A percentile compares a stretch with the other conserved stretches of the same genome.
Conservation (phyloP, 768 basidiomycete genomes). For the Chalciporus pseudorubinellus region DNA sequence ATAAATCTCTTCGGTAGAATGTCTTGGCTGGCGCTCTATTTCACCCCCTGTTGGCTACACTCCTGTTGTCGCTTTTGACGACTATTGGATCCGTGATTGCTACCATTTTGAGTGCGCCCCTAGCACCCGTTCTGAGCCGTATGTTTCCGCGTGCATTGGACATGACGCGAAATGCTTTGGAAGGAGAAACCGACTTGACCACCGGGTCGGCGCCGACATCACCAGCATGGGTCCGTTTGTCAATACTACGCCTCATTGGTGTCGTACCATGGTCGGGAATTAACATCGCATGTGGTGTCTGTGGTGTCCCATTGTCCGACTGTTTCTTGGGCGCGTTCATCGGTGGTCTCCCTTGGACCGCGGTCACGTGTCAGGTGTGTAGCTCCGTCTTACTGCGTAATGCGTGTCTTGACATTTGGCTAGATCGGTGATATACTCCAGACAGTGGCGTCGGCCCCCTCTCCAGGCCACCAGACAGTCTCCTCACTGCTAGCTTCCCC, state of each 20-base stretch:
- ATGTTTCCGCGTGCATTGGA: slow-evolving; percentile 83
- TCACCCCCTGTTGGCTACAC: slow-evolving; percentile 75
- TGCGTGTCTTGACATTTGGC: slow-evolving; percentile 16
- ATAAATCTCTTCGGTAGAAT: slow-evolving; percentile 52
- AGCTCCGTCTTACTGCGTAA: slow-evolving; percentile 12
- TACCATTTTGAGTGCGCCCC: slow-evolving; percentile 75
- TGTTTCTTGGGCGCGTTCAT: slow-evolving; percentile 83
- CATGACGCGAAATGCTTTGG: slow-evolving; percentile 78
- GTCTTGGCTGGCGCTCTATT: slow-evolving; percentile 87
- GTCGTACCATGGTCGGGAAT: slow-evolving; percentile 97
- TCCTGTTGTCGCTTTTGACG: slow-evolving; percentile 81
- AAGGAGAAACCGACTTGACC: slow-evolving; percentile 55
- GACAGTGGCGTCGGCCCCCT: slow-evolving; percentile 71
- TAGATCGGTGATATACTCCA: slow-evolving; percentile 88
- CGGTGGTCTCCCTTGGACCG: slow-evolving; percentile 84
- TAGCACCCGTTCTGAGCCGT: slow-evolving; percentile 78
- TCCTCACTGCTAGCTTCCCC: slow-evolving; percentile 83
- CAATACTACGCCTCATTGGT: slow-evolving; percentile 85
- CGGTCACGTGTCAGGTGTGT: slow-evolving; percentile 83
- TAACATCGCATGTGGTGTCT: slow-evolving; percentile 94
- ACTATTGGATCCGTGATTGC: slow-evolving; percentile 83
- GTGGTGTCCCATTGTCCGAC: slow-evolving; percentile 71
- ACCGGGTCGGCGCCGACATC: slow-evolving; percentile 36
- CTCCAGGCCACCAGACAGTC: slow-evolving; percentile 73
- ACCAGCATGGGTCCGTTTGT: slow-evolving; percentile 77